Base-by-base conservation (phyloP, 2,329 filamentous ascomycete species). In the Decorospora gaudefroyi region DNA sequence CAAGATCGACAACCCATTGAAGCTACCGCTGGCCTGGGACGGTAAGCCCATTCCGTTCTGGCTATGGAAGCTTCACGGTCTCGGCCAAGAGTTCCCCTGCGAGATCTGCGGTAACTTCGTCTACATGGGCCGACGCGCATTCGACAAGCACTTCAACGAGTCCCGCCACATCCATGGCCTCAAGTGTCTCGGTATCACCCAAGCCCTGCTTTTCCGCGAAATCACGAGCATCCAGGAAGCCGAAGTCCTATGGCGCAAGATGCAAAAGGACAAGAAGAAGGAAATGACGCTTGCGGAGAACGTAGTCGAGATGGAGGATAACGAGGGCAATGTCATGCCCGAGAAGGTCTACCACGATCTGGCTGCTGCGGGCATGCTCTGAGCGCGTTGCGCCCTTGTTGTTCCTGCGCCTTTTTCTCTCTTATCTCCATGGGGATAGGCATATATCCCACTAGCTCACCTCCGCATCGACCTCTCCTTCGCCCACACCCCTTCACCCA, bases 21-120 rank as follows among this genome's bases (percentile, higher is more conserved):
- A 99, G 68, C 79, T 99, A 2, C 93, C 93, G 0, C 79, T 99
- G 6, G 92, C 90, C 2, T 99, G 95, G 95, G 93, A 99, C 58
- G 93, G 95, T 59, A 99, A 99, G 68, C 93, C 95, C 0, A 99
- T 99, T 61, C 93, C 95, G 0, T 99, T 93, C 76, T 99, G 93
- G 93, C 80, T 99, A 11, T 99, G 97, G 78, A 93, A 96, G 59
- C 79, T 99, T 11, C 93, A 99, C 66, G 93, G 93, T 1, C 76
- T 99, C 17, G 93, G 93, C 6, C 90, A 96, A 9, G 93, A 99
- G 61, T 96, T 96, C 58, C 80, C 87, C 0, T 99, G 93, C 76
- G 92, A 99, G 69, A 89, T 99, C 43, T 99, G 93, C 66, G 93
- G 93, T 42, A 97, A 97, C 72, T 96, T 90, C 64, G 90, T 96